Evolutionary conservation across 2,329 filamentous ascomycete genomes (phyloP).

Genomic region (Colletotrichum tofieldiae): DNA sequence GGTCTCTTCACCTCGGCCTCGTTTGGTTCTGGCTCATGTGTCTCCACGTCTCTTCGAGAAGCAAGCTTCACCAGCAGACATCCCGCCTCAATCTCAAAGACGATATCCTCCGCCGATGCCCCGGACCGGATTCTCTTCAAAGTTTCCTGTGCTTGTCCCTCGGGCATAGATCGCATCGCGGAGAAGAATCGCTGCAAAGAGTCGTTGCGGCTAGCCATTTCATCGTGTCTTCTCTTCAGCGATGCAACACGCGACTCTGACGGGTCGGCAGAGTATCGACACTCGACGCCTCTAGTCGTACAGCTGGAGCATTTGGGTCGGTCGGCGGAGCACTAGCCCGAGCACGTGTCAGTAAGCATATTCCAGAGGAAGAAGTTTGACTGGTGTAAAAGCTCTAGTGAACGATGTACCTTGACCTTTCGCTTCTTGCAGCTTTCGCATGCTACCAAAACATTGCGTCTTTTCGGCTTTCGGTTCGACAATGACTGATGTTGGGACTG

Average conservation of each 20-base stretch:
- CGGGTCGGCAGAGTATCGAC: conserved; percentile 55
- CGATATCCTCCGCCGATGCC: conserved; percentile 9
- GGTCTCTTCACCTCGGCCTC: neutral
- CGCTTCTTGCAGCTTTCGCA: conserved; percentile 26
- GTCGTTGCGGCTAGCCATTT: conserved; percentile 15
- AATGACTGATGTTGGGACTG: neutral
- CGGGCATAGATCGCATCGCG: conserved; percentile 25
- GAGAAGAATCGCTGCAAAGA: conserved; percentile 10
- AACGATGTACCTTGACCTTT: conserved; percentile 18
- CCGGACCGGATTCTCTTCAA: conserved; percentile 17
- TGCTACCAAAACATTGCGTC: conserved; percentile 26
- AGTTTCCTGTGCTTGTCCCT: conserved; percentile 7
- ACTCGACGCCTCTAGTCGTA: conserved; percentile 52
- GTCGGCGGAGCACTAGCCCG: conserved; percentile 57
- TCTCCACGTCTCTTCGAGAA: neutral
- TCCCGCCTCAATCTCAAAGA: conserved; percentile 12
- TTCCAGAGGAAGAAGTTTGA: neutral
- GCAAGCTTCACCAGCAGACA: conserved; percentile 19
- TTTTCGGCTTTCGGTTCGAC: neutral
- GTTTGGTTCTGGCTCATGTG: neutral
- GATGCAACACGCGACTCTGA: conserved; percentile 25
- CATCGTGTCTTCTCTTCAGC: conserved; percentile 24
- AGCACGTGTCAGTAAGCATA: neutral
- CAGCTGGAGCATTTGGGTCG: conserved; percentile 58
- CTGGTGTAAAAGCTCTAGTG: neutral